These are phyloP conservation scores for Prunus davidiana DNA, from an alignment of 306 rosid genomes.

Conservation along the genomic window DNA sequence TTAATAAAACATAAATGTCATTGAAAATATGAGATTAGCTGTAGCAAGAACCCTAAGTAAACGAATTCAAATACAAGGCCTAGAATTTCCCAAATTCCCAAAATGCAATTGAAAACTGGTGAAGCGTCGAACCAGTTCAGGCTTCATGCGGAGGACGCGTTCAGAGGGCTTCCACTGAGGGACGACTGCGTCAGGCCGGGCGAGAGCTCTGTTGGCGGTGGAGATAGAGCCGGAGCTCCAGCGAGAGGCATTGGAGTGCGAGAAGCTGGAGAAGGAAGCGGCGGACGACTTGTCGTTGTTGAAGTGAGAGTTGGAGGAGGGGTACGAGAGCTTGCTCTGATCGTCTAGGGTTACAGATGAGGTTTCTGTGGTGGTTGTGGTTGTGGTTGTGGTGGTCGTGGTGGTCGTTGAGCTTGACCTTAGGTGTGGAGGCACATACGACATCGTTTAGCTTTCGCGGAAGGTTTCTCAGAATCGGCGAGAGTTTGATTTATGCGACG, in stretches of 20 bases:
- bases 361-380: slow-evolving; percentile 11
- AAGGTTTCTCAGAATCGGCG: background rate
- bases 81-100: background rate
- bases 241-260: slow-evolving; percentile 44
- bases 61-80: background rate
- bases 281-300: slow-evolving; percentile 18
- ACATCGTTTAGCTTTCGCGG: slow-evolving; percentile 49
- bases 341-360: slow-evolving; percentile 39
- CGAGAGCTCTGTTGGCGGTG: slow-evolving; percentile 18
- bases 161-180: slow-evolving; percentile 78
- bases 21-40: background rate
- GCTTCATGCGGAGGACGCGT: slow-evolving; percentile 73
- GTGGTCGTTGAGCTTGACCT: slow-evolving; percentile 52
- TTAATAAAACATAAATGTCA: background rate
- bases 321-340: slow-evolving; percentile 49
- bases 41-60: slow-evolving; percentile 9
- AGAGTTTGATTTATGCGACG: slow-evolving; percentile 6
- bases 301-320: slow-evolving; percentile 32
- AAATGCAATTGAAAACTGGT: background rate
- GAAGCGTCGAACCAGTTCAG: slow-evolving; percentile 48
- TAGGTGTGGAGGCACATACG: slow-evolving; percentile 85
- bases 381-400: too few species aligned
- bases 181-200: slow-evolving; percentile 46
- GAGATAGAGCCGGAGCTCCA: slow-evolving; percentile 43
- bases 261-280: slow-evolving; percentile 16